Evolutionary conservation across 75 land plant genomes (phyloP).

Genomic region (Isoetes taiwanensis): DNA sequence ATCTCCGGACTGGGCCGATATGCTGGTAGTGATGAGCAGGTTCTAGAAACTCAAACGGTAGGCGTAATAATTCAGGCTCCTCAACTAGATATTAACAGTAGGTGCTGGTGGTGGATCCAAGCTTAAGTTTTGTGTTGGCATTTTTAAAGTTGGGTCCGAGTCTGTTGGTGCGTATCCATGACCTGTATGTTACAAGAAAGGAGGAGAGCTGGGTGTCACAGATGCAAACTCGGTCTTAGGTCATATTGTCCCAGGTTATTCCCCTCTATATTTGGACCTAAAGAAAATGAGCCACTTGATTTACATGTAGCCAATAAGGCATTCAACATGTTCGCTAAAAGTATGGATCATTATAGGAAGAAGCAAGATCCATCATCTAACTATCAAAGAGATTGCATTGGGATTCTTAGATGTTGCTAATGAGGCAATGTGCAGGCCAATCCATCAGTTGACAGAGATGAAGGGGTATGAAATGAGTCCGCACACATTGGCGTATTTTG

Average conservation of each 20-base stretch:
- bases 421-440: conserved; percentile 98
- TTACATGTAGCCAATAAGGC: conserved; percentile 46
- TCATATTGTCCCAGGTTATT: conserved; percentile 82
- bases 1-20: too few species aligned
- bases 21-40: conserved; percentile 85
- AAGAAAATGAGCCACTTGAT: conserved; percentile 76
- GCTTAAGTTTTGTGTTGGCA: conserved; percentile 86
- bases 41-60: conserved; percentile 86
- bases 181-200: conserved; percentile 92
- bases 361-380: conserved; percentile 54
- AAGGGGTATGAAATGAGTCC: conserved; percentile 87
- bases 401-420: conserved; percentile 96
- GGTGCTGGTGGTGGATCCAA: conserved; percentile 99
- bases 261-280: conserved; percentile 91
- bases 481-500: conserved; percentile 93
- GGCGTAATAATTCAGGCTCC: conserved; percentile 95
- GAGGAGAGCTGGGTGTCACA: conserved; percentile 86
- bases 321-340: conserved; percentile 38
- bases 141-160: conserved; percentile 88
- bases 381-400: conserved; percentile 80
- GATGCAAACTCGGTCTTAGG: conserved; percentile 90
- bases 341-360: conserved; percentile 58
- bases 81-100: conserved; percentile 90
- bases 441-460: conserved; percentile 92
- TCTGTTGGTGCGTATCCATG: conserved; percentile 98